Percentiles rank a stretch among this genome's conserved stretches.
phyloP scores from a whole-genome alignment of 1,139 yeast genomes.

The Sugiyamaella paludigena region DNA sequence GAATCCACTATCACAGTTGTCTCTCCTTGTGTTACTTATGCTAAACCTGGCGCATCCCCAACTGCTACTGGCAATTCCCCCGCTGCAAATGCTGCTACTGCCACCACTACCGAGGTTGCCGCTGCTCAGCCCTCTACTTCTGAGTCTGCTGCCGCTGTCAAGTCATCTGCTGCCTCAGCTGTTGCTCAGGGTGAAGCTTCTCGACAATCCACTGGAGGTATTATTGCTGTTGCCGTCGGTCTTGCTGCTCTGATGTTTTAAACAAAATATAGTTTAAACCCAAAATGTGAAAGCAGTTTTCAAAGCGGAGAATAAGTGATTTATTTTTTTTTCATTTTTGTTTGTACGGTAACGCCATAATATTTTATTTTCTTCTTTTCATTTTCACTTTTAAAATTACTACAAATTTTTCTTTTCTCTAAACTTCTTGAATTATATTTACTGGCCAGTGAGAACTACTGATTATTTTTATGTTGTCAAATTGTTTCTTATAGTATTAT shows the following conservation, averaged over 20 bases:
- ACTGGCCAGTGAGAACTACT: no score
- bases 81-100: conserved; percentile 4
- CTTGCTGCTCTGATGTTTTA: neutral
- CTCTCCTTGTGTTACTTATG: conserved; percentile 24
- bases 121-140: conserved; percentile 11
- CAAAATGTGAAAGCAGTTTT: no score
- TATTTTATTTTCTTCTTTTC: neutral
- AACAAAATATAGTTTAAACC: neutral
- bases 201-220: conserved; percentile 14
- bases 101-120: neutral
- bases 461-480: no score
- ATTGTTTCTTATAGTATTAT: no score
- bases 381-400: neutral
- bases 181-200: conserved; percentile 6
- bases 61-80: conserved; percentile 5
- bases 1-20: conserved; percentile 21
- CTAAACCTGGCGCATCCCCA: conserved; percentile 6
- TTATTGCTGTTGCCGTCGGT: conserved; percentile 8
- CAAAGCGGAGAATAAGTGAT: no score
- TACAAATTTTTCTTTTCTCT: neutral
- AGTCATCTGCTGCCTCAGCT: conserved; percentile 12
- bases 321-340: neutral
- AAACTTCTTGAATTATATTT: no score
- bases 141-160: conserved; percentile 2
- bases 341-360: neutral